Percentiles rank a stretch among this genome's conserved stretches.
These are phyloP conservation scores for Elasticomyces elasticus DNA, from an alignment of 495 filamentous ascomycete species.

Conservation along the genomic window DNA sequence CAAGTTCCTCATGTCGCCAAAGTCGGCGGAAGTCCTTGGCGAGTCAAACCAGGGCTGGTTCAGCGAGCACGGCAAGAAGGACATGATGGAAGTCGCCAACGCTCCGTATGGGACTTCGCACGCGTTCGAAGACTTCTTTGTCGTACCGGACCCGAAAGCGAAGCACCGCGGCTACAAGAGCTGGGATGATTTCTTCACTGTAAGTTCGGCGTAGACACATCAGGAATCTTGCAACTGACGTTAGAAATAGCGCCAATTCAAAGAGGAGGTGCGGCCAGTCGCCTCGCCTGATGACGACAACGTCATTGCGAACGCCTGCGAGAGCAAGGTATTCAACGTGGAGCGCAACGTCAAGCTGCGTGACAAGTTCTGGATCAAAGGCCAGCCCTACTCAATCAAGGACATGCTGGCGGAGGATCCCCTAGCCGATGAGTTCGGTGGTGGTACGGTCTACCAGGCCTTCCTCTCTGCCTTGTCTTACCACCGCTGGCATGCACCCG, in stretches of 20 bases:
- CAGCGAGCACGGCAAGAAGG: conserved; percentile 36
- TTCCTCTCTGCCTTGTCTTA: conserved; percentile 28
- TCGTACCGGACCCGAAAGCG: conserved; percentile 38
- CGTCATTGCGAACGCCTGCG: conserved; percentile 57
- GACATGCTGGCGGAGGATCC: conserved; percentile 26
- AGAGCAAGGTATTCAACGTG: conserved; percentile 48
- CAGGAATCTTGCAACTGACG: background rate
- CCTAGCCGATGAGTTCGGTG: conserved; percentile 23
- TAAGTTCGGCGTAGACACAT: background rate
- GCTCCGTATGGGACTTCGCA: conserved; percentile 31
- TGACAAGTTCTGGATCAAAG: conserved; percentile 60
- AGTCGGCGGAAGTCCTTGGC: conserved; percentile 49
- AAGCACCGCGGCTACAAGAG: conserved; percentile 53
- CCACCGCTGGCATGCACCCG: conserved; percentile 30
- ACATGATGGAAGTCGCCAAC: conserved; percentile 43
- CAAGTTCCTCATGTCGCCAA: conserved; percentile 42
- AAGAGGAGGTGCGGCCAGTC: conserved; percentile 47
- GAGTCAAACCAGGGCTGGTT: conserved; percentile 51
- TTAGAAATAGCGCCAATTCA: conserved; percentile 37
- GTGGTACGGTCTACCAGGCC: conserved; percentile 29
- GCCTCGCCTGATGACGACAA: conserved; percentile 42
- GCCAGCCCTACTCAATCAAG: conserved; percentile 38
- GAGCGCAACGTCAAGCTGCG: conserved; percentile 33
- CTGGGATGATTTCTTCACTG: conserved; percentile 70
- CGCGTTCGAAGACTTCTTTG: conserved; percentile 43